Evolutionary conservation across 805 yeast genomes (phyloP).

Genomic region (Wilhelminamyces savonicus): DNA sequence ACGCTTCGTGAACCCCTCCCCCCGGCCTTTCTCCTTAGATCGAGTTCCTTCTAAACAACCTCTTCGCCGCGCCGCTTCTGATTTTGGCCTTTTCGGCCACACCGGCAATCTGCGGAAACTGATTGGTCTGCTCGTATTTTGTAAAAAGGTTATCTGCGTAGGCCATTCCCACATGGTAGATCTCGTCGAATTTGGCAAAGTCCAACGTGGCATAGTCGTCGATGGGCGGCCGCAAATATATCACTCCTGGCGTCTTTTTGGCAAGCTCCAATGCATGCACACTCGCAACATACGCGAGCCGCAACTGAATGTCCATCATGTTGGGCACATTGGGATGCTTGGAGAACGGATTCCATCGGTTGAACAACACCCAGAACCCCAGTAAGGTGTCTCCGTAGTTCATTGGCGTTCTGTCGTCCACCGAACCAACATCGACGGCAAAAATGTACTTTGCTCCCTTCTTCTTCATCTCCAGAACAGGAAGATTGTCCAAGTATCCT

Average conservation of each 20-base stretch:
- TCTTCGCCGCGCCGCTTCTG: slow-evolving; percentile 2
- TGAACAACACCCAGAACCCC: slow-evolving; percentile 85
- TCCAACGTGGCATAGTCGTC: slow-evolving; percentile 89
- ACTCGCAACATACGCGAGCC: slow-evolving; percentile 91
- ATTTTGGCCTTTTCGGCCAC: slow-evolving; percentile 5
- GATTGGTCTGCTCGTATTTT: slow-evolving; percentile 44
- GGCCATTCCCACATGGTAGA: slow-evolving; percentile 69
- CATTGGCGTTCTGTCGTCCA: slow-evolving; percentile 87
- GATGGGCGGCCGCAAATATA: slow-evolving; percentile 89
- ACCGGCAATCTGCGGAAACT: slow-evolving; percentile 62
- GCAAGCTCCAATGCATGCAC: slow-evolving; percentile 90
- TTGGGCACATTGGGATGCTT: slow-evolving; percentile 83
- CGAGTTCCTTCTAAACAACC: slow-evolving; percentile 9
- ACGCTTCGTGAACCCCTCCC: too few species aligned
- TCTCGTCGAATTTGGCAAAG: slow-evolving; percentile 87
- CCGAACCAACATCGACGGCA: slow-evolving; percentile 95
- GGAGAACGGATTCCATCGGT: slow-evolving; percentile 87
- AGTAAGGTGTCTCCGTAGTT: slow-evolving; percentile 87
- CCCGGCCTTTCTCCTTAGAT: slow-evolving; percentile 3
- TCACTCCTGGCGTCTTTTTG: slow-evolving; percentile 75
- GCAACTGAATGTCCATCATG: slow-evolving; percentile 89
- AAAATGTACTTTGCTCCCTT: slow-evolving; percentile 81
- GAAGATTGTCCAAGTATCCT: slow-evolving; percentile 90
- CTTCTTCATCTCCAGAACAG: slow-evolving; percentile 86
- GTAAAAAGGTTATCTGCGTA: slow-evolving; percentile 61